Base-by-base conservation (phyloP, 129 eudicot genomes). In the Saposhnikovia divaricata region DNA sequence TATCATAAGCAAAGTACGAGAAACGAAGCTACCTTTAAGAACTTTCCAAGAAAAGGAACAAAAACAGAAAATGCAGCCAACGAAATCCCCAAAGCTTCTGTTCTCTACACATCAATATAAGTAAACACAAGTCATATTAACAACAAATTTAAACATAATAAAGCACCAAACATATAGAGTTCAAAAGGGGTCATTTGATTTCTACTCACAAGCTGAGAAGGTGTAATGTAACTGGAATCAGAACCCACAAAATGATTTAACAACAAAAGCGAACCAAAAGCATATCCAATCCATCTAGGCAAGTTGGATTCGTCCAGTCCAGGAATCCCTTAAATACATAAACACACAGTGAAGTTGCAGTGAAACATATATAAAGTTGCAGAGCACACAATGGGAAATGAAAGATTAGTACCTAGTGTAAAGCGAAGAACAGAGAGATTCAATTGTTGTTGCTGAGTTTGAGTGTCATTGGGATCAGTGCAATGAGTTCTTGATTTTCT, bases 361-460 rank as follows among this genome's bases (percentile, higher is more conserved):
- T 39, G 28, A 77, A n/a, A 37, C 15, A 8, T n/a, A 66, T 2
- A 38, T n/a, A 72, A 3, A 5, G 47, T 39, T 0, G 14, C 23
- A 45, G 15, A 21, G 37, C 1, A 15, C 47, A 68, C 53, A 68
- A 38, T 59, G 34, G 43, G 15, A 25, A n/a, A 12, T 13, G 7
- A n/a, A 12, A 13, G 15, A n/a, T 68, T 12, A 39, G 40, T 78
- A 87, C 93, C 93, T 13, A 90, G 84, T 61, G 98, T 94, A 88
- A 94, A 94, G 48, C 98, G 98, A 74, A 94, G 97, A 76, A 94
- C 96, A 9, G 96, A 95, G 78, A 95, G 94, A 75, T 95, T 95
- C 57, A 92, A 61, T 1, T 61, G 91, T 73, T 90, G 91, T 77
- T 90, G 78, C n/a, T 74, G 77, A 12, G 43, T 85, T 65, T 82